Conservation (phyloP, 441 rosid genomes). For the Erodium texanum region DNA sequence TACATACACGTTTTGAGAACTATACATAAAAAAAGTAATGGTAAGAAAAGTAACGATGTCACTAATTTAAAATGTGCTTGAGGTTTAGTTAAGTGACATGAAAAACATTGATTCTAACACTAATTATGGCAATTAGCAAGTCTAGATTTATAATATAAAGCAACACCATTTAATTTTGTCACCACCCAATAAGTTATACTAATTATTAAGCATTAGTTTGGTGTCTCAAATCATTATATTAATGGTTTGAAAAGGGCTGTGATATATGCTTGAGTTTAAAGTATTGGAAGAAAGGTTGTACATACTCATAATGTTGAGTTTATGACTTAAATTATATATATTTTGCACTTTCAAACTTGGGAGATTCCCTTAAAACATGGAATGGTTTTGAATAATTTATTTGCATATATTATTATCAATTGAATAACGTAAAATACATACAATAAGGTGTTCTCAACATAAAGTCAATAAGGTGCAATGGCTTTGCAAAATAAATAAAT, state of each 20-base stretch:
- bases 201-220: slow-evolving; percentile 2
- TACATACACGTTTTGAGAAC: too few species aligned
- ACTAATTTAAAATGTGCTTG: background rate
- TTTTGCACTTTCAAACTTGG: too few species aligned
- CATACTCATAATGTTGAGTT: too few species aligned
- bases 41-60: too few species aligned
- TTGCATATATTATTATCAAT: background rate
- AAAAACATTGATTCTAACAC: background rate
- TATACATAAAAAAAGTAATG: too few species aligned
- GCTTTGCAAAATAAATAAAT: background rate
- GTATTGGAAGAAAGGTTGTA: too few species aligned
- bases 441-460: background rate
- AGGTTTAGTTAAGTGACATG: background rate
- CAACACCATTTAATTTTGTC: too few species aligned
- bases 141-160: background rate
- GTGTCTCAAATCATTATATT: background rate
- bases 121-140: background rate
- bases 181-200: background rate
- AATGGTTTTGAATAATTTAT: background rate
- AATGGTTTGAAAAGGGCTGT: too few species aligned
- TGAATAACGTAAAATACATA: background rate
- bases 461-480: slow-evolving; percentile 3
- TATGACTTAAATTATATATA: too few species aligned
- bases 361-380: too few species aligned
- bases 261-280: too few species aligned